These are phyloP conservation scores for Acorus gramineus DNA, from an alignment of 106 monocot species.

Conservation along the genomic window DNA sequence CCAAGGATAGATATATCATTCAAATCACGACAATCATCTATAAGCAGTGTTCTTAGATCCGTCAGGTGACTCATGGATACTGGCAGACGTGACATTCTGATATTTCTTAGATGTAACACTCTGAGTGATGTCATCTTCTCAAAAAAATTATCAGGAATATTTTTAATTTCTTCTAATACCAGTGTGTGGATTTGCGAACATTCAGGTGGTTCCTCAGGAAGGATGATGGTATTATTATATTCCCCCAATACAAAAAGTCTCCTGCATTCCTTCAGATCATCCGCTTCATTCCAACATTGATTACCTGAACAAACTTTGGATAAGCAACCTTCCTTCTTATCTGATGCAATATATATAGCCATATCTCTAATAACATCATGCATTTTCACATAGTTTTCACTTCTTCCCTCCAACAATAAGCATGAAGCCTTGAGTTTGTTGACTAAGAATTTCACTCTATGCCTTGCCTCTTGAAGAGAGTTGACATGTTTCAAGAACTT, in stretches of 20 bases:
- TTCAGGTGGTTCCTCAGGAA: conserved; percentile 13
- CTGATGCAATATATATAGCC: conserved; percentile 10
- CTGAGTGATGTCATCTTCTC: conserved; percentile 8
- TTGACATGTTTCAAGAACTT: conserved; percentile 1
- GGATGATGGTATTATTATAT: conserved; percentile 5
- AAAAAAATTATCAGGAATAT: conserved; percentile 16
- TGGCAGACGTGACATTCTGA: conserved; percentile 12
- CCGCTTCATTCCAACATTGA: conserved; percentile 5
- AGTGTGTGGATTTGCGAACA: conserved; percentile 8
- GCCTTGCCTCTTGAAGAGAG: conserved; percentile 8
- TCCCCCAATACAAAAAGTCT: conserved; percentile 8
- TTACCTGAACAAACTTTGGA: conserved; percentile 11
- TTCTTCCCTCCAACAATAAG: conserved; percentile 7
- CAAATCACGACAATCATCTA: conserved; percentile 13
- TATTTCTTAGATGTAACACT: conserved; percentile 23
- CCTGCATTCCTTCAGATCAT: conserved; percentile 9
- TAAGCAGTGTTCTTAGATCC: conserved; percentile 12
- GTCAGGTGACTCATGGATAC: conserved; percentile 13
- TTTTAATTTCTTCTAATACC: conserved; percentile 4
- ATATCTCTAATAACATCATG: conserved; percentile 34
- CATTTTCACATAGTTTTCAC: conserved; percentile 15
- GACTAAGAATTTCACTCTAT: conserved; percentile 9
- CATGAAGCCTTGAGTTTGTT: conserved; percentile 19
- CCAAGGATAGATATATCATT: conserved; percentile 11
- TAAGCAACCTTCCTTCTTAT: conserved; percentile 7